Percentiles rank a stretch among this genome's conserved stretches.
These are phyloP conservation scores for Wallacemonas sp. DNA, from an alignment of 208 protist genomes.

Conservation along the genomic window DNA sequence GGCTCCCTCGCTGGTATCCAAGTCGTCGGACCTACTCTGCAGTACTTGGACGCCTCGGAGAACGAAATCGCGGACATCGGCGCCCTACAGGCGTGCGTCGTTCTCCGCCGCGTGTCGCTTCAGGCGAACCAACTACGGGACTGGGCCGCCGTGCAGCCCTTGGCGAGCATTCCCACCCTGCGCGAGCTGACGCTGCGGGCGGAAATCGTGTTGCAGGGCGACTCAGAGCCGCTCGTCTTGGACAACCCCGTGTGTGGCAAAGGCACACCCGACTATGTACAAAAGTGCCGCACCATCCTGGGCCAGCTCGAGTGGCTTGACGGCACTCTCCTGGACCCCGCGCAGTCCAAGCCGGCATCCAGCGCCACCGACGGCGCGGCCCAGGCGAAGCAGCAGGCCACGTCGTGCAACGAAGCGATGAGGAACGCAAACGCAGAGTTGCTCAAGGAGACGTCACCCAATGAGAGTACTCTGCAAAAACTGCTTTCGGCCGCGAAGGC, in stretches of 20 bases:
- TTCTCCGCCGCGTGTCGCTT: conserved; percentile 43
- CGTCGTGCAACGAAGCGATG: background rate
- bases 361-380: background rate
- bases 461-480: background rate
- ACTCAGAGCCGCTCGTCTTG: conserved; percentile 39
- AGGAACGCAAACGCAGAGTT: background rate
- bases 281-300: conserved; percentile 31
- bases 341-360: background rate
- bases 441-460: background rate
- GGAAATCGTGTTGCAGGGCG: conserved; percentile 34
- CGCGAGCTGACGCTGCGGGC: conserved; percentile 47
- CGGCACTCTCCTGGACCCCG: conserved; percentile 18
- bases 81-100: conserved; percentile 29
- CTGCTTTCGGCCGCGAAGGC: background rate
- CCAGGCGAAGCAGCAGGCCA: background rate
- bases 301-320: conserved; percentile 63
- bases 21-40: conserved; percentile 43
- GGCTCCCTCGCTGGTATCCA: conserved; percentile 53
- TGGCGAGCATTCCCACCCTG: conserved; percentile 48
- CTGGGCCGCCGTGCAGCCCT: conserved; percentile 29
- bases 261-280: conserved; percentile 29
- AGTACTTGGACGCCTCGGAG: conserved; percentile 65
- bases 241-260: conserved; percentile 77
- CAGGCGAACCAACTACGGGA: conserved; percentile 71
- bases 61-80: conserved; percentile 57